phyloP scores from a whole-genome alignment of 352 stramenopile genomes.

The Phytophthora ohioensis region DNA sequence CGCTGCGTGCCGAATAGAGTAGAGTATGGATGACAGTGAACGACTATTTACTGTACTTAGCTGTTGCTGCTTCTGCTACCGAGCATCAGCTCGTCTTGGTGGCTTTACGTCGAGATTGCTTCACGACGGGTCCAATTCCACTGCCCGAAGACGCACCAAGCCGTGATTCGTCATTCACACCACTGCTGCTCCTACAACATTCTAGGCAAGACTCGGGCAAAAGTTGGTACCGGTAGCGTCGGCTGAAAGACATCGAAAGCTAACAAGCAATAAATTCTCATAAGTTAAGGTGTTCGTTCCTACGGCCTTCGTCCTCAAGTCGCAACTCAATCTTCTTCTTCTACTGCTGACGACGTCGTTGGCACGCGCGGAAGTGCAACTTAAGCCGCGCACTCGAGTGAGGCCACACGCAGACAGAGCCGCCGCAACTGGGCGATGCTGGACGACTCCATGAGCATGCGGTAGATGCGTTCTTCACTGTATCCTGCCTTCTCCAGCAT shows the following conservation, averaged over 20 bases:
- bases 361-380: conserved; percentile 43
- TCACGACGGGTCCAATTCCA: too few relatives aligned
- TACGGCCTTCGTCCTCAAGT: neutral
- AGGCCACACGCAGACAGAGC: conserved; percentile 8
- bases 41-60: conserved; percentile 28
- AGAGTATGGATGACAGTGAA: conserved; percentile 34
- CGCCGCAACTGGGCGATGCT: conserved; percentile 58
- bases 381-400: conserved; percentile 14
- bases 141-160: neutral
- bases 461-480: conserved; percentile 62
- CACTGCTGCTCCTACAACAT: neutral
- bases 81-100: too few relatives aligned
- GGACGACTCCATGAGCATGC: conserved; percentile 68
- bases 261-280: conserved; percentile 1
- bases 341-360: neutral
- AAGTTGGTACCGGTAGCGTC: too few relatives aligned
- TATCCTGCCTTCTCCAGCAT: conserved; percentile 56
- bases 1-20: conserved; percentile 16
- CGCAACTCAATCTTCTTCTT: neutral
- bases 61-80: neutral
- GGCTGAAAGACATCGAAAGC: neutral
- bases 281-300: conserved; percentile 14
- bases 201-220: too few relatives aligned
- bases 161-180: conserved; percentile 2
- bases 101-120: neutral